phyloP scores from a whole-genome alignment of 768 basidiomycete species.

The Pisolithus albus region DNA sequence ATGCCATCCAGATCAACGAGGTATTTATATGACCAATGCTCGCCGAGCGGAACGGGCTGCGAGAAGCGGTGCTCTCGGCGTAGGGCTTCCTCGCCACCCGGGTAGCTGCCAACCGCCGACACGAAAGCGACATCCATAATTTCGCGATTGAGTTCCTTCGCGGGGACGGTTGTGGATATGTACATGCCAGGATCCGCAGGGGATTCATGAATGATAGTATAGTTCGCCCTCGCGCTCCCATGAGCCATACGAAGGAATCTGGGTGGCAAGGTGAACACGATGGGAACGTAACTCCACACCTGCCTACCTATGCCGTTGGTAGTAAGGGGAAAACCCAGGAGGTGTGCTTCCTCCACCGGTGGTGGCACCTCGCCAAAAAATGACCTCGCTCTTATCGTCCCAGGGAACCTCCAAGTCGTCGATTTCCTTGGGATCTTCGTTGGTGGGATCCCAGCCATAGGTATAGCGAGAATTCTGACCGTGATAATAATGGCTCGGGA shows the following conservation, averaged over 20 bases:
- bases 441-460: conserved; percentile 83
- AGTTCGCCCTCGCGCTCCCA: conserved; percentile 37
- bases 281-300: conserved; percentile 6
- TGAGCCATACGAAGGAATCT: conserved; percentile 78
- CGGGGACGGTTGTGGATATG: conserved; percentile 54
- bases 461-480: conserved; percentile 76
- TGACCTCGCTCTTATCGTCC: conserved; percentile 78
- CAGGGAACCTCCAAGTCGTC: conserved; percentile 87
- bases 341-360: conserved; percentile 92
- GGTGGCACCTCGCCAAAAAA: conserved; percentile 95
- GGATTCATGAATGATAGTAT: conserved; percentile 64
- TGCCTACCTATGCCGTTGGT: conserved; percentile 76
- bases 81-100: conserved; percentile 65
- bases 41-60: conserved; percentile 71
- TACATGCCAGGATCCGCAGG: conserved; percentile 52
- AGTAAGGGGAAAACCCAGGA: conserved; percentile 71
- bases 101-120: conserved; percentile 68
- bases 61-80: conserved; percentile 60
- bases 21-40: conserved; percentile 92
- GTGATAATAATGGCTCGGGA: conserved; percentile 96
- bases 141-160: conserved; percentile 59
- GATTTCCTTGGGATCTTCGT: conserved; percentile 62
- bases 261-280: not conserved
- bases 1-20: conserved; percentile 90
- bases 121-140: conserved; percentile 89